These are phyloP conservation scores for Filosporella fistucella DNA, from an alignment of 495 filamentous ascomycete species.

Conservation along the genomic window DNA sequence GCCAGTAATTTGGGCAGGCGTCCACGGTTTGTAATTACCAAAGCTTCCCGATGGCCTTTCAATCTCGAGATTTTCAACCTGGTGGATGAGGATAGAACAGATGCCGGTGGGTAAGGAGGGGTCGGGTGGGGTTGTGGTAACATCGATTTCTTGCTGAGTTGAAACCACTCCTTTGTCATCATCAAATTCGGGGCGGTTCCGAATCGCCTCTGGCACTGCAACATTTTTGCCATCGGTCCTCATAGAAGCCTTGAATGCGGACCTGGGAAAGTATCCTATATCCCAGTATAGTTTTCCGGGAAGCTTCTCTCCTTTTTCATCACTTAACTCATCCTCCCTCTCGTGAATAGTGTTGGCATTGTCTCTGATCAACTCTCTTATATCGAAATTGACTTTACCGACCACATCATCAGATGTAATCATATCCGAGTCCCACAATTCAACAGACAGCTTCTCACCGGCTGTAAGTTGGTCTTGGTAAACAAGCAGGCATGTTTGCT, in stretches of 20 bases:
- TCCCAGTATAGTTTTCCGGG: slow-evolving; percentile 70
- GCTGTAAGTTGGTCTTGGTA: slow-evolving; percentile 66
- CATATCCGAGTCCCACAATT: slow-evolving; percentile 68
- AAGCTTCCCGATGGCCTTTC: slow-evolving; percentile 52
- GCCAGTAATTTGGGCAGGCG: slow-evolving; percentile 62
- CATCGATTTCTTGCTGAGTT: slow-evolving; percentile 55
- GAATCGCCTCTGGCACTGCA: slow-evolving; percentile 50
- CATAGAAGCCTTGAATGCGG: slow-evolving; percentile 55
- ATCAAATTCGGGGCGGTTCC: slow-evolving; percentile 53
- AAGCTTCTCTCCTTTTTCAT: slow-evolving; percentile 62
- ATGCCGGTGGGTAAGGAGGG: slow-evolving; percentile 66
- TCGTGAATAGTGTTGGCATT: slow-evolving; percentile 68
- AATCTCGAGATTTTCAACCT: slow-evolving; percentile 66
- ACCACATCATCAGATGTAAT: slow-evolving; percentile 66
- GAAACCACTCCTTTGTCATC: slow-evolving; percentile 61
- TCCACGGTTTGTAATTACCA: slow-evolving; percentile 52
- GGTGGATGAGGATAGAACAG: slow-evolving; percentile 58
- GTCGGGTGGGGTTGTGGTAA: slow-evolving; percentile 64
- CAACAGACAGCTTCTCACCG: slow-evolving; percentile 62
- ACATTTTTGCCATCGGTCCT: slow-evolving; percentile 62
- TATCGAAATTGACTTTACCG: slow-evolving; percentile 65
- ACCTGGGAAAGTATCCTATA: slow-evolving; percentile 66
- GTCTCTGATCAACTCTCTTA: slow-evolving; percentile 69
- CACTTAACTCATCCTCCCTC: slow-evolving; percentile 58
- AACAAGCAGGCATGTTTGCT: slow-evolving; percentile 61